These are phyloP conservation scores for Skeletonema marinoi DNA, from an alignment of 108 stramenopile genomes.

Conservation along the genomic window DNA sequence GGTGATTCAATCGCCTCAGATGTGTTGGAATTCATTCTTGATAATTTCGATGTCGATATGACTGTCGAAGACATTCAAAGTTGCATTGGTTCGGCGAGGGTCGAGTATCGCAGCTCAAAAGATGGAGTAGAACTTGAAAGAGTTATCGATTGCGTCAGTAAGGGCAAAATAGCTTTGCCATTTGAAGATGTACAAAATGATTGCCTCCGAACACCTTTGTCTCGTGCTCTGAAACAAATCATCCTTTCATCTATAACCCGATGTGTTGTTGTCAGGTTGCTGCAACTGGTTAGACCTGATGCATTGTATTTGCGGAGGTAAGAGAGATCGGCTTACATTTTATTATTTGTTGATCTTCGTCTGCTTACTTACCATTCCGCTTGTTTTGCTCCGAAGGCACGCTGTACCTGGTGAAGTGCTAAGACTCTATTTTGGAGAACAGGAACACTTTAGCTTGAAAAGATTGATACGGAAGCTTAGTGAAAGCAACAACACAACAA, in stretches of 20 bases:
- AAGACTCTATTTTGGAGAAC: constrained; percentile 13
- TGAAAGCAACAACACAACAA: not conserved
- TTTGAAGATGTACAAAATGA: not conserved
- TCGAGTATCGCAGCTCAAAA: not conserved
- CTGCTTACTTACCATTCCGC: not conserved
- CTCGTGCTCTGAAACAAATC: not conserved
- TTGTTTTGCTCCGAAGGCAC: not conserved
- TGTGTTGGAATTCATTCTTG: constrained; percentile 3
- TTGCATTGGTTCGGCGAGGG: not conserved
- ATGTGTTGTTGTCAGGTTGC: not conserved
- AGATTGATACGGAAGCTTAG: constrained; percentile 7
- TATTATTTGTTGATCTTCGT: not conserved
- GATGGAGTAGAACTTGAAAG: constrained; percentile 10
- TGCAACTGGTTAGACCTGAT: not conserved
- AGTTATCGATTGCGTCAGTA: constrained; percentile 2
- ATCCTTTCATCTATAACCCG: not conserved
- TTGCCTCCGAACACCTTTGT: not conserved
- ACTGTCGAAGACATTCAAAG: constrained; percentile 3
- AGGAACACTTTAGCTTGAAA: constrained; percentile 27
- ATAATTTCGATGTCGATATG: constrained; percentile 1
- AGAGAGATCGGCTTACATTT: not conserved
- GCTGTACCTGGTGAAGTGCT: constrained; percentile 6
- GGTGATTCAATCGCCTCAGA: not conserved
- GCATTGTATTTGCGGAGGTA: constrained; percentile 1
- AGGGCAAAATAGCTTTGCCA: not conserved